phyloP scores from a whole-genome alignment of 169 alveolate genomes.

The Eimeria brunetti region DNA sequence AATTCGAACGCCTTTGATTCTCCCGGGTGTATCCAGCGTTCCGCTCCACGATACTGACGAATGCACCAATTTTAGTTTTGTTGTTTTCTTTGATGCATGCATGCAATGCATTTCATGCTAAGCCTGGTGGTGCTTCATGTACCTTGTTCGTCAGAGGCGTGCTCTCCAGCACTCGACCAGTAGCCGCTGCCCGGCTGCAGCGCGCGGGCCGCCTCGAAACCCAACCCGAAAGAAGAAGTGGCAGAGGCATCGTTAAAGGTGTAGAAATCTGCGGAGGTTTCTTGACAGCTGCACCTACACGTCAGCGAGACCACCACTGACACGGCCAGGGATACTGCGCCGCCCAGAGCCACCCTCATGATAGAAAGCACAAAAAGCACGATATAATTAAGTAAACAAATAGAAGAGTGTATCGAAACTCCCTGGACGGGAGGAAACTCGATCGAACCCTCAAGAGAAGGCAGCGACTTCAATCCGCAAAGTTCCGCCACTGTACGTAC shows the following conservation, averaged over 20 bases:
- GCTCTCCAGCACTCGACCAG: constrained; percentile 93
- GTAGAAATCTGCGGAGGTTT: constrained; percentile 86
- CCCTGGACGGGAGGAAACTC: background rate
- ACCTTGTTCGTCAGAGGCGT: constrained; percentile 88
- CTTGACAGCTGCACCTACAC: constrained; percentile 38
- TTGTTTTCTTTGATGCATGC: constrained; percentile 88
- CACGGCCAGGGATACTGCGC: constrained; percentile 7
- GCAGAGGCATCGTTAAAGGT: constrained; percentile 87
- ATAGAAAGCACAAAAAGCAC: background rate
- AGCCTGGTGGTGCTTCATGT: background rate
- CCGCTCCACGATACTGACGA: constrained; percentile 92
- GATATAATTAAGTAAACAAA: background rate
- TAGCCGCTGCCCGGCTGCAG: constrained; percentile 91
- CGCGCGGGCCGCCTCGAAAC: constrained; percentile 87
- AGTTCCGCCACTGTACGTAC: constrained; percentile 18
- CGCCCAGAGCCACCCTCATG: background rate
- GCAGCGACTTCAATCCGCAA: background rate
- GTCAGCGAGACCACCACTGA: background rate
- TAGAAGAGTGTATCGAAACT: background rate
- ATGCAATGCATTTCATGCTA: constrained; percentile 64
- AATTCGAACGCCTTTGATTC: constrained; percentile 86
- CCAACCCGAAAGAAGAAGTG: constrained; percentile 84
- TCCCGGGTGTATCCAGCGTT: constrained; percentile 87
- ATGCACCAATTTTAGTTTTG: background rate
- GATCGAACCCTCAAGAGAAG: background rate